Conservation (phyloP, 2,329 filamentous ascomycete genomes). For the Claviceps pazoutovae region DNA sequence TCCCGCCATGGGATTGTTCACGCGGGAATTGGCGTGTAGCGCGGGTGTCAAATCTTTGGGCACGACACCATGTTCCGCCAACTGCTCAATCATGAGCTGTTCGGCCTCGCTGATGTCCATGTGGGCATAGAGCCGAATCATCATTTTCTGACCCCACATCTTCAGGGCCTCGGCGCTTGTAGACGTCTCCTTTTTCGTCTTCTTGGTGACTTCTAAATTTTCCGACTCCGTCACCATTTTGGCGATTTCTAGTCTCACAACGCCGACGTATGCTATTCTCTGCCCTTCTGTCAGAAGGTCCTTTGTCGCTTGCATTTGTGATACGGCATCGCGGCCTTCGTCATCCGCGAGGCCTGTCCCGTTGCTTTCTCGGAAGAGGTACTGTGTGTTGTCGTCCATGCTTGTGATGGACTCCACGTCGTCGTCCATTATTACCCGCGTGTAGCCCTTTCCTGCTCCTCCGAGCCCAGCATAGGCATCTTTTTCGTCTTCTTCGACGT, state of each 20-base stretch:
- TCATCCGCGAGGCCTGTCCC: constrained; percentile 47
- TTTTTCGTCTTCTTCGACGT: constrained; percentile 51
- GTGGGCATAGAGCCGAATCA: constrained; percentile 84
- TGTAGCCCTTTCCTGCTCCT: constrained; percentile 89
- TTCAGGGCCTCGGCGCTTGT: constrained; percentile 63
- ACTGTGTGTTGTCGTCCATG: constrained; percentile 93
- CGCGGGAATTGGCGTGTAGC: constrained; percentile 80
- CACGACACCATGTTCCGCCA: constrained; percentile 81
- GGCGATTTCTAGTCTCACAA: constrained; percentile 69
- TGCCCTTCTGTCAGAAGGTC: constrained; percentile 90
- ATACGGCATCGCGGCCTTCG: constrained; percentile 69
- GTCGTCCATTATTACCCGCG: constrained; percentile 85
- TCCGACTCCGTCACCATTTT: constrained; percentile 61
- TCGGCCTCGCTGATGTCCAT: constrained; percentile 91
- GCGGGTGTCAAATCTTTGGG: constrained; percentile 71
- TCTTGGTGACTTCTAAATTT: constrained; percentile 44
- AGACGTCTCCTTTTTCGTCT: constrained; percentile 57
- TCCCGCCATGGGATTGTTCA: constrained; percentile 79
- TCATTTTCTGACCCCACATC: constrained; percentile 98
- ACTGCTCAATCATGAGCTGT: constrained; percentile 97
- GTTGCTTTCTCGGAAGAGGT: constrained; percentile 68
- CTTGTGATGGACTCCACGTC: constrained; percentile 89
- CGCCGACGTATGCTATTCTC: constrained; percentile 86
- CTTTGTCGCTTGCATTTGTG: constrained; percentile 92
- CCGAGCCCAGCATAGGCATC: constrained; percentile 66